These are phyloP conservation scores for Lasiosphaeria hispida DNA, from an alignment of 495 filamentous ascomycete genomes.

Conservation along the genomic window DNA sequence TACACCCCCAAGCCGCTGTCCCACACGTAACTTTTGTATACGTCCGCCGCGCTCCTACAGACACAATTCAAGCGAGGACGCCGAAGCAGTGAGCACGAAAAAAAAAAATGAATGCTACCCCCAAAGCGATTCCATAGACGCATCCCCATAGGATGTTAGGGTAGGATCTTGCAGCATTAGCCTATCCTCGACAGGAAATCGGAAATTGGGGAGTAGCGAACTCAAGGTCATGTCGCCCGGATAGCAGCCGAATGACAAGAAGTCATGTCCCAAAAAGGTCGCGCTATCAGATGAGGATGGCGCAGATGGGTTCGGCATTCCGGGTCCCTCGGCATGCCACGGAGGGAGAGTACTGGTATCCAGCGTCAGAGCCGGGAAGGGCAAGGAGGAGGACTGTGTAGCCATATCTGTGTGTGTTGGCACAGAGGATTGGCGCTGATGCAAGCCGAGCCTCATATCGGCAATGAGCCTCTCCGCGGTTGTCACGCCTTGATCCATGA, in stretches of 20 bases:
- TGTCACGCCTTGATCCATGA: slow-evolving; percentile 10
- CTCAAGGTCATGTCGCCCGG: not conserved
- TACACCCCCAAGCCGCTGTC: too few relatives aligned
- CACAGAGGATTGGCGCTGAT: not conserved
- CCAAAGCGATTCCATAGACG: slow-evolving; percentile 8
- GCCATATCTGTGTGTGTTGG: not conserved
- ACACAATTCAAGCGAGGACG: too few relatives aligned
- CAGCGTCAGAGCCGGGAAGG: not conserved
- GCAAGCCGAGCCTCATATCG: slow-evolving; percentile 12
- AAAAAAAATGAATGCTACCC: not conserved
- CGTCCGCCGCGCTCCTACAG: too few relatives aligned
- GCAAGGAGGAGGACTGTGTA: not conserved
- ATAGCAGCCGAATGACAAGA: slow-evolving; percentile 6
- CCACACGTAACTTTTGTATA: too few relatives aligned
- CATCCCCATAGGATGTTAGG: not conserved
- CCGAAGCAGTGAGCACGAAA: too few relatives aligned
- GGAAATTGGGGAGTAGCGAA: slow-evolving; percentile 1
- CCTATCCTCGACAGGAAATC: not conserved
- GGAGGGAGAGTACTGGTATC: not conserved
- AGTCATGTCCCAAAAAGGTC: slow-evolving; percentile 3
- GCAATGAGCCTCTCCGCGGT: slow-evolving; percentile 10
- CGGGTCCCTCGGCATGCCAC: not conserved
- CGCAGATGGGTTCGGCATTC: not conserved
- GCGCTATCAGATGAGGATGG: slow-evolving; percentile 1
- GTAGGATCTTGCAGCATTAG: not conserved